A percentile compares a stretch with the other conserved stretches of the same genome.
Conservation (phyloP, 768 basidiomycete genomes). For the Coprinopsis cinerea region DNA sequence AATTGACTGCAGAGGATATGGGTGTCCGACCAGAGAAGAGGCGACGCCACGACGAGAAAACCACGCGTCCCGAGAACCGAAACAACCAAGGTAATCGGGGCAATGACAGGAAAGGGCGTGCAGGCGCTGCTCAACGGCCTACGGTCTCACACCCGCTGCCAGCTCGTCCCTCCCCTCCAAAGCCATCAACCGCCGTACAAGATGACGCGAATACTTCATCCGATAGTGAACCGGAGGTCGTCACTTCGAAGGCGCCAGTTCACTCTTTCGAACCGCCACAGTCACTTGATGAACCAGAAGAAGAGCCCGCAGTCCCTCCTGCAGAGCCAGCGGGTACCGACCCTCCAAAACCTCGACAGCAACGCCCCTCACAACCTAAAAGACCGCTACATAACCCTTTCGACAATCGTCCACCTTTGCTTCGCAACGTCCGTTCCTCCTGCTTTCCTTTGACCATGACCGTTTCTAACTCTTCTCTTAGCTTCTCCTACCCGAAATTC, state of each 20-base stretch:
- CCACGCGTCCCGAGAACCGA: not conserved
- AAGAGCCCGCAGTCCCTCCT: not conserved
- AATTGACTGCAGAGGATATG: constrained; percentile 48
- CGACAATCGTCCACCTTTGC: constrained; percentile 57
- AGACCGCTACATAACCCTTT: constrained; percentile 58
- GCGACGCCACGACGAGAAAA: constrained; percentile 28
- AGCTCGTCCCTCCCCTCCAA: not conserved
- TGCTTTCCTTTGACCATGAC: not conserved
- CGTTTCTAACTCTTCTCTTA: constrained; percentile 23
- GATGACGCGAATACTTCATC: constrained; percentile 10
- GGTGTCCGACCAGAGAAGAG: constrained; percentile 39
- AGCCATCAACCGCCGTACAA: not conserved
- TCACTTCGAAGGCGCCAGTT: constrained; percentile 44
- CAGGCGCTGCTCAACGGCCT: not conserved
- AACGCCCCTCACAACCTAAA: constrained; percentile 34
- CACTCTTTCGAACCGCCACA: not conserved
- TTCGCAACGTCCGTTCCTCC: constrained; percentile 63
- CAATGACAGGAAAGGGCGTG: constrained; percentile 9
- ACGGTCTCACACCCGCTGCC: not conserved
- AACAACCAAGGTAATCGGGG: constrained; percentile 1
- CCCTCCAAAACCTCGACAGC: constrained; percentile 17
- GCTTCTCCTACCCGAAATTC: constrained; percentile 82
- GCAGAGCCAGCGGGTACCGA: constrained; percentile 2
- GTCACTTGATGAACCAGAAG: not conserved
- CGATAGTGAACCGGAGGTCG: constrained; percentile 46